A percentile compares a stretch with the other conserved stretches of the same genome.
Evolutionary conservation across 1,139 yeast species (phyloP).

Genomic region (Sugiyamaella pinicola): DNA sequence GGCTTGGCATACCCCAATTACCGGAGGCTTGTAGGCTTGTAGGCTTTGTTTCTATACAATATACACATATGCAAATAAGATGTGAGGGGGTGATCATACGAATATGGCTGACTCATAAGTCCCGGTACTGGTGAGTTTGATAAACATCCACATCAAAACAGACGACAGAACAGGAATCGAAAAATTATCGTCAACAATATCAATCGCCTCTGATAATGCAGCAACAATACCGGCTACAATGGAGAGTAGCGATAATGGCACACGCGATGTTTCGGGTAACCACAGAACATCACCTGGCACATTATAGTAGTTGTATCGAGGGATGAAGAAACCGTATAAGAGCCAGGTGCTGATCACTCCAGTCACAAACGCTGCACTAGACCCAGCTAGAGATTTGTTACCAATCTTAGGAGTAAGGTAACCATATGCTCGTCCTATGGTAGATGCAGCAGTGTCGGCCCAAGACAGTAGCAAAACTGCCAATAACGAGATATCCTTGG

Average conservation of each 20-base stretch:
- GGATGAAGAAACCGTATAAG: slow-evolving; percentile 73
- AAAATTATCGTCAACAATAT: slow-evolving; percentile 83
- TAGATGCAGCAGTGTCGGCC: slow-evolving; percentile 98
- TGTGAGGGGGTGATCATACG: slow-evolving; percentile 12
- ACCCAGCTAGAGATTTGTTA: slow-evolving; percentile 86
- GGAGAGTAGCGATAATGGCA: slow-evolving; percentile 57
- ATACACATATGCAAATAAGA: slow-evolving; percentile 14
- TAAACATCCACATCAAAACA: slow-evolving; percentile 48
- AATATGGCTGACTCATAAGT: slow-evolving; percentile 27
- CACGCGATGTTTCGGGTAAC: slow-evolving; percentile 59
- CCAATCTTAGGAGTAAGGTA: slow-evolving; percentile 78
- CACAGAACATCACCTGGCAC: slow-evolving; percentile 60
- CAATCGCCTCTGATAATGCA: slow-evolving; percentile 81
- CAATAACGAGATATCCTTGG: slow-evolving; percentile 80
- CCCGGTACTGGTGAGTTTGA: slow-evolving; percentile 23
- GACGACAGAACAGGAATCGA: slow-evolving; percentile 90
- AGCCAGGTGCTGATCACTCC: slow-evolving; percentile 68
- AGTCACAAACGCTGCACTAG: slow-evolving; percentile 76
- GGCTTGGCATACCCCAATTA: too few species aligned
- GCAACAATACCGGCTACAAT: slow-evolving; percentile 77
- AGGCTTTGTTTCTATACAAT: background rate
- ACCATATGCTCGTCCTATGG: slow-evolving; percentile 84
- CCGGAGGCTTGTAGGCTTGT: background rate
- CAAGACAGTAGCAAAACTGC: slow-evolving; percentile 82
- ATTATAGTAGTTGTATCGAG: slow-evolving; percentile 53